Evolutionary conservation across 1,284 basidiomycete species (phyloP), one percentile per base, ranked within the genome.

Genomic region (Bjerkandera adusta): DNA sequence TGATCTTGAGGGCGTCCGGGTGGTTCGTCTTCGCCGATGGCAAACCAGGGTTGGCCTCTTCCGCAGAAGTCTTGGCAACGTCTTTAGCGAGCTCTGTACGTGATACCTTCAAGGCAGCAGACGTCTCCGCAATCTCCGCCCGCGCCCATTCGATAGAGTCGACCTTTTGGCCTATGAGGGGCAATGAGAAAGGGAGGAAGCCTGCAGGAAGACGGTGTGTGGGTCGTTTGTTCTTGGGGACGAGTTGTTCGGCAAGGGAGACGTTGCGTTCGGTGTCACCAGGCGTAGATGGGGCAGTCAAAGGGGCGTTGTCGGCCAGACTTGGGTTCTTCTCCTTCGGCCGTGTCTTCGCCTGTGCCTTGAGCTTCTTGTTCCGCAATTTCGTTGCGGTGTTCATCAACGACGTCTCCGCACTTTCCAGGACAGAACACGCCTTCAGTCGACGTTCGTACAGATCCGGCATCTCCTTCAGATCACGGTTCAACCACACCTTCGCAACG

Each of bases 91-190:
- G 63, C 18, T 54, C 48, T 20, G 54, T 60, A 13, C 82, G 73
- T 13, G 71, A 77, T 52, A 75, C 70, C 2, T 74, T 73, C 35
- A 90, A 68, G 4, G 76, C 56, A 27, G 61, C 58, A 25, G 72
- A 80, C 43, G 80, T 80, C 2, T 68, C 62, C 4, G 70, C 66
- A 43, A 93, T 83, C 59, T 91, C 81, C 25, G 75, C 67, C 26
- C 93, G 80, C 38, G 85, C 84, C 93, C 94, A 98, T 1, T 92
- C 83, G 61, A 99, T 93, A 1, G 85, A 78, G 68, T 99, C 96
- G 3, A 95, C 91, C 67, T 96, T 92, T 63, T 92, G 67, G 2
- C 88, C 87, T 7, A 77, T 70, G 36, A 89, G 81, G 18, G 87
- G 83, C 0, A 86, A 65, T 1, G 72, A 66, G 53, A 84, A 79